Base-by-base conservation (phyloP, 1,139 yeast genomes). In the Kurtzmaniella quercitrusa region DNA sequence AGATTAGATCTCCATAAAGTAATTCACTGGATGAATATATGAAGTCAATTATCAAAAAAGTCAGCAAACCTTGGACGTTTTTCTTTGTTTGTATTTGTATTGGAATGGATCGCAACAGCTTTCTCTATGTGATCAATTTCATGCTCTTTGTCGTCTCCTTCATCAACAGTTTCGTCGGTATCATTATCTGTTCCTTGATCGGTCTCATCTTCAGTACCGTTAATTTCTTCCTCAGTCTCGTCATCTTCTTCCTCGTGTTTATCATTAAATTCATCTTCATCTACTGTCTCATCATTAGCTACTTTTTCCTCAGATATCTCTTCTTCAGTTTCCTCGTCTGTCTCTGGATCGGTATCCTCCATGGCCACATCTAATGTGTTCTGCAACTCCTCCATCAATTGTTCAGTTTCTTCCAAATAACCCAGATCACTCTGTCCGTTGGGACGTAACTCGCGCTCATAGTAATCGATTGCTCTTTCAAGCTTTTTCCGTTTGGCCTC, bases 311-410 rank as follows among this genome's bases (percentile, higher is more conserved):
- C 26, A 22, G 7, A 7, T 7, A 7, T 22, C 9, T 30, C 34
- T 30, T 14, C 18, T 3, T 30, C 34, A 12, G 16, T 16, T 18
- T 30, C 34, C 9, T 30, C 34, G 6, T 30, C 34, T 3, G 16
- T 16, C 34, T 30, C 34, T 14, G 5, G 5, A 4, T 30, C 34
- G 3, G 34, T 14, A 5, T 17, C 14, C 15, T 55, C 55, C 41
- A 57, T 39, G n/a, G 55, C 55, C 22, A 45, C 49, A 38, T 72
- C 74, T 11, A 63, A 47, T 15, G 61, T 64, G 3, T 68, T 70
- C 17, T 69, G 45, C 39, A 54, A 62, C 39, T 34, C 37, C 3
- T 34, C 26, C 26, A 34, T 34, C n/a, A 34, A 19, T 2, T 18
- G 3, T n/a, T 59, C 54, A 6, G 60, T 55, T 44, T 69, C 73